Base-by-base conservation (phyloP, 306 rosid genomes). In the Medicago arabica region DNA sequence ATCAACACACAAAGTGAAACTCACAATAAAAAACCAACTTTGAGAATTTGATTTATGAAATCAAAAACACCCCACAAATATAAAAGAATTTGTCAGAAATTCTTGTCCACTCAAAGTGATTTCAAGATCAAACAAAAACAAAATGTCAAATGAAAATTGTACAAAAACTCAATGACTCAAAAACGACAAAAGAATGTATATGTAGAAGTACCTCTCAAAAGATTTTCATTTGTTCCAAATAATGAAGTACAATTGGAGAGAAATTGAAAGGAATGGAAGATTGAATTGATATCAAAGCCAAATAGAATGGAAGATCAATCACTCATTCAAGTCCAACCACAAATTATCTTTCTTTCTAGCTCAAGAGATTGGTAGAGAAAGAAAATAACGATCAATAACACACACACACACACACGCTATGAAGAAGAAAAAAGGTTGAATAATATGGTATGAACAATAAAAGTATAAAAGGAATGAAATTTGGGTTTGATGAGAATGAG, bases 241-340 rank as follows among this genome's bases (percentile, higher is more conserved):
- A 70, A 69, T 11, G 8, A 57, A 23, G 67, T 64, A 79, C 78
- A 64, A 72, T 67, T 11, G 40, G 14, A 15, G 12, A 12, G n/a
- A 65, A 8, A 41, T 4, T 18, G 76, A 54, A 70, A 6, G 40
- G 49, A 19, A 64, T 9, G 39, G 9, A 46, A 53, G 67, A 14
- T 17, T 17, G 54, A 50, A 71, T 44, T 43, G 21, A 28, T 28
- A 63, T 54, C 0, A 59, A 75, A 77, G 85, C 87, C 89, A 85
- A 84, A 82, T 1, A 86, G 83, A 11, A 80, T 78, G 15, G 84
- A 80, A 36, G 77, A 83, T 65, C 25, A 73, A 77, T 75, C 58
- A 78, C 54, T 13, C 51, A 28, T 28, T 23, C 28, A 23, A 23
- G 1, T 23, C 28, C 28, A 23, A 23, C 28, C 28, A 23, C 28